Conservation (phyloP, 2,329 filamentous ascomycete species). For the Albifimbria verrucaria region DNA sequence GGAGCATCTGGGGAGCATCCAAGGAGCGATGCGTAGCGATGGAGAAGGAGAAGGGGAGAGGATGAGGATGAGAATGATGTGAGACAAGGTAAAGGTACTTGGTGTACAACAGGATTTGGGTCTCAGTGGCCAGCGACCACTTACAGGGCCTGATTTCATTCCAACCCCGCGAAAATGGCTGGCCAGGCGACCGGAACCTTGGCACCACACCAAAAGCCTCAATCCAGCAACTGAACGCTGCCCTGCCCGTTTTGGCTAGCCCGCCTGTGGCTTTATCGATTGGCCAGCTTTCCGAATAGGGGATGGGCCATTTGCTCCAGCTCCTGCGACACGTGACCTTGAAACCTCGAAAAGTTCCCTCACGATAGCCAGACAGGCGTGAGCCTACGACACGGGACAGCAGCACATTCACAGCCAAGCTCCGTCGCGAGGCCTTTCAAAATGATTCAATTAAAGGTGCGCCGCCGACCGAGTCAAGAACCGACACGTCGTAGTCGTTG, state of each 20-base stretch:
- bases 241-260: background rate
- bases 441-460: conserved; percentile 91
- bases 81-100: no score
- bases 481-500: background rate
- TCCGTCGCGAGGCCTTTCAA: conserved; percentile 33
- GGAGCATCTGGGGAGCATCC: no score
- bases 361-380: background rate
- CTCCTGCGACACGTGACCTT: conserved; percentile 18
- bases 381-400: no score
- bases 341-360: conserved; percentile 21
- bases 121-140: background rate
- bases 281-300: background rate
- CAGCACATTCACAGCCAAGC: conserved; percentile 15
- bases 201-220: conserved; percentile 2
- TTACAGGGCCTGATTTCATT: conserved; percentile 4
- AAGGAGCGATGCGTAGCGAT: no score
- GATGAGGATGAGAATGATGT: background rate
- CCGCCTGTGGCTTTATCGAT: background rate
- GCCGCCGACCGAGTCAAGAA: background rate
- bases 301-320: background rate
- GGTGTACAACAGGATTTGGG: background rate
- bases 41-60: no score
- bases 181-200: conserved; percentile 24
- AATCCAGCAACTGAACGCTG: background rate
- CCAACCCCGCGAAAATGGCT: conserved; percentile 17